These are phyloP conservation scores for Pythium phragmitis DNA, from an alignment of 352 stramenopile genomes.

Conservation along the genomic window DNA sequence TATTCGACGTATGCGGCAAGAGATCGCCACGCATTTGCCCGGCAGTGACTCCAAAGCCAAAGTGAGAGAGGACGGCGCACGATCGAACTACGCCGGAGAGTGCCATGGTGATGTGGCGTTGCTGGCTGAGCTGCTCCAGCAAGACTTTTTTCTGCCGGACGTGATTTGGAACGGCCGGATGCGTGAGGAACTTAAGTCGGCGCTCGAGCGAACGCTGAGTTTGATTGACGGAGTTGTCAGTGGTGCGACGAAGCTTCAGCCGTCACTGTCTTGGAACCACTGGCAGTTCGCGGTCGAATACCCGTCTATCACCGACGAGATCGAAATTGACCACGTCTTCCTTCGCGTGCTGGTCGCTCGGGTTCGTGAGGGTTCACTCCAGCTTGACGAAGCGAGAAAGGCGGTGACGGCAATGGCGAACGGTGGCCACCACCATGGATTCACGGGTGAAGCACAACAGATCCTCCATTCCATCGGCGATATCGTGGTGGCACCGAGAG, in stretches of 20 bases:
- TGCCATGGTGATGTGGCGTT: conserved; percentile 64
- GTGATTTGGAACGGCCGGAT: conserved; percentile 75
- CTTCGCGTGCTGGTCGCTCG: conserved; percentile 67
- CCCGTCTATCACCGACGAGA: conserved; percentile 56
- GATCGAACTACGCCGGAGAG: conserved; percentile 75
- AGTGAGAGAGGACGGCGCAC: conserved; percentile 40
- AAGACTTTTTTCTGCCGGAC: conserved; percentile 76
- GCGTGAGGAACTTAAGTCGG: conserved; percentile 48
- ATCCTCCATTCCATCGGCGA: conserved; percentile 65
- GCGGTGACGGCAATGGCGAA: not conserved
- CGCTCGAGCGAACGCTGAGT: conserved; percentile 20
- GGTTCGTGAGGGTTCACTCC: conserved; percentile 69
- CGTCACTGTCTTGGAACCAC: conserved; percentile 58
- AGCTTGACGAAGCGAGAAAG: conserved; percentile 50
- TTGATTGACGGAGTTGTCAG: conserved; percentile 8
- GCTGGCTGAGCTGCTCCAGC: conserved; percentile 60
- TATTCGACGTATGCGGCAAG: conserved; percentile 65
- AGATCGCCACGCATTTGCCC: conserved; percentile 46
- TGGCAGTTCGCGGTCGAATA: conserved; percentile 66
- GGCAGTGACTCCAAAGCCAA: conserved; percentile 23
- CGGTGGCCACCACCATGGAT: not conserved
- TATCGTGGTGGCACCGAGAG: conserved; percentile 56
- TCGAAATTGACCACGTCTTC: conserved; percentile 67
- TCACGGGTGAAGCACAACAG: conserved; percentile 27
- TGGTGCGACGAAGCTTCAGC: not conserved